Evolutionary conservation across 1,284 basidiomycete species (phyloP).

Genomic region (Cryptococcus amylolentus): DNA sequence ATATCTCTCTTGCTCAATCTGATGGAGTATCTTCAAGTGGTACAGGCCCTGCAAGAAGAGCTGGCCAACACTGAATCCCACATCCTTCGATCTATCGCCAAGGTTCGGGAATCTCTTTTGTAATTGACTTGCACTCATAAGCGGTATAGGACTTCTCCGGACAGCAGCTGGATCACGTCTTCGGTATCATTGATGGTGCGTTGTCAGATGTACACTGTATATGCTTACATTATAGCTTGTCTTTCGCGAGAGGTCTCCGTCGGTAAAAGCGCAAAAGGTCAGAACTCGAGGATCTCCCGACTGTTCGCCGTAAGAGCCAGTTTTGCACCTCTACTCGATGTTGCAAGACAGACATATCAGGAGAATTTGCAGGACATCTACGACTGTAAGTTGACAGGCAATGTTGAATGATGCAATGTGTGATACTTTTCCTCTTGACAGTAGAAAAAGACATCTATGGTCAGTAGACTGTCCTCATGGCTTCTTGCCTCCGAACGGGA

Average conservation of each 20-base stretch:
- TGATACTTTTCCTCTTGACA: not conserved
- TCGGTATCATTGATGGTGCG: conserved; percentile 1
- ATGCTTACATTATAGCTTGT: conserved; percentile 2
- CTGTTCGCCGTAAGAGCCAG: conserved; percentile 84
- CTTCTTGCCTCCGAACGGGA: too few relatives aligned
- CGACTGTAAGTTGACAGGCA: conserved; percentile 11
- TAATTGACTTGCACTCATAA: too few relatives aligned
- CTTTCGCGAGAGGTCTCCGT: not conserved
- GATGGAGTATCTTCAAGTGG: not conserved
- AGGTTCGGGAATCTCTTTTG: too few relatives aligned
- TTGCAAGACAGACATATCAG: conserved; percentile 85
- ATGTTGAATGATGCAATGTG: not conserved
- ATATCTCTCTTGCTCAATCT: conserved; percentile 13
- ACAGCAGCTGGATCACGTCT: not conserved
- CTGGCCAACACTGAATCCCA: not conserved
- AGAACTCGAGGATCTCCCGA: conserved; percentile 24
- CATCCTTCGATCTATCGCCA: too few relatives aligned
- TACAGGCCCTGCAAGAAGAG: not conserved
- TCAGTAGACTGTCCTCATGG: not conserved
- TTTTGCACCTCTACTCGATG: conserved; percentile 76
- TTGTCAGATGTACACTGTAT: not conserved
- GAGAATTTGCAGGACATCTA: conserved; percentile 80
- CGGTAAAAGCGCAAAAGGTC: not conserved
- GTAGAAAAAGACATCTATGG: conserved; percentile 7
- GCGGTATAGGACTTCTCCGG: not conserved